phyloP scores from a whole-genome alignment of 2,329 filamentous ascomycete species.

The Diaporthe aspalathi region DNA sequence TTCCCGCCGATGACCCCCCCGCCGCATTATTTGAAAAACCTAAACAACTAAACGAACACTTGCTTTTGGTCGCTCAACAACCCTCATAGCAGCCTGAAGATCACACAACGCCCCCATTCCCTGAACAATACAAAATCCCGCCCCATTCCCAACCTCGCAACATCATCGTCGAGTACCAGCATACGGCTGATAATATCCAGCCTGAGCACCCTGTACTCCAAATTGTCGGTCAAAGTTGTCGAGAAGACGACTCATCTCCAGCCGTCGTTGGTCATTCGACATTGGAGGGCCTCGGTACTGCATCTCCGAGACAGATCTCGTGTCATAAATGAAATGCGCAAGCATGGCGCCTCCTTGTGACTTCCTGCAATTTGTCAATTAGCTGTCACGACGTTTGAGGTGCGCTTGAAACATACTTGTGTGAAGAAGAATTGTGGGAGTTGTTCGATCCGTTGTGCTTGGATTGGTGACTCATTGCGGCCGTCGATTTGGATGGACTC shows the following conservation, averaged over 20 bases:
- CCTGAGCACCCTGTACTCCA: not conserved
- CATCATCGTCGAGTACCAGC: not conserved
- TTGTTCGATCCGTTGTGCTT: not conserved
- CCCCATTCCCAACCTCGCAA: not conserved
- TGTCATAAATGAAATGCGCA: not conserved
- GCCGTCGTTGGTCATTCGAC: not conserved
- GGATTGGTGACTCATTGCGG: not conserved
- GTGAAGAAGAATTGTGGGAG: not conserved
- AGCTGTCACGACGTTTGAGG: accelerated
- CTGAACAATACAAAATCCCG: no score
- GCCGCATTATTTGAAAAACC: not conserved
- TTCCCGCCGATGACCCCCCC: not conserved
- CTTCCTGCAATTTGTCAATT: not conserved
- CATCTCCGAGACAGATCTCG: not conserved
- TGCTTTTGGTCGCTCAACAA: not conserved
- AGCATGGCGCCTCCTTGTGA: not conserved
- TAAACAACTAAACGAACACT: accelerated
- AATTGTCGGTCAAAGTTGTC: constrained; percentile 14
- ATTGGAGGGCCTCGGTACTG: not conserved
- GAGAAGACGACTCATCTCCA: not conserved
- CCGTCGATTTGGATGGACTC: not conserved
- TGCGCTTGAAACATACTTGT: not conserved
- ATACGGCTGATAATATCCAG: not conserved
- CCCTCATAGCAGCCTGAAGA: not conserved
- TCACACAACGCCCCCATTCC: not conserved